phyloP scores from a whole-genome alignment of 495 filamentous ascomycete species.

The Penicillium mononematosum region DNA sequence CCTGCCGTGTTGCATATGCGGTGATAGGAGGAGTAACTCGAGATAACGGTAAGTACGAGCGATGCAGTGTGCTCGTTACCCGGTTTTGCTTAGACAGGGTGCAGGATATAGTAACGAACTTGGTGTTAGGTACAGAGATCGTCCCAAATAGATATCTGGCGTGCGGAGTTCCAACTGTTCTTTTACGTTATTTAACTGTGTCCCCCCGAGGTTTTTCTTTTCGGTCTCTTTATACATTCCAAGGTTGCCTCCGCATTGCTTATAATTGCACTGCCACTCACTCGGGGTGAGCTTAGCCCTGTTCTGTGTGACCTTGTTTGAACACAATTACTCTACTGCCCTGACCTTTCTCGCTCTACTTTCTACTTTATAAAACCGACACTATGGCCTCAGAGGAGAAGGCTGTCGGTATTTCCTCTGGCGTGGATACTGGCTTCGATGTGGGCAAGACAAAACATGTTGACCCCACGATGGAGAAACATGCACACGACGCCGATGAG shows the following conservation, averaged over 20 bases:
- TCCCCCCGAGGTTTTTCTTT: background rate
- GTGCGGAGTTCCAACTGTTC: conserved; percentile 1
- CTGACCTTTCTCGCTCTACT: background rate
- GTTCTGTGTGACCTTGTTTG: background rate
- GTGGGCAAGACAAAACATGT: conserved; percentile 26
- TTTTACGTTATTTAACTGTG: background rate
- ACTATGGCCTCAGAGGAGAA: conserved; percentile 30
- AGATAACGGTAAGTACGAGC: conserved; percentile 3
- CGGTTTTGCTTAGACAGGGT: background rate
- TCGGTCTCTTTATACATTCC: background rate
- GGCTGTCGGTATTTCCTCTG: conserved; percentile 15
- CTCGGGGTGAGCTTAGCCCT: background rate
- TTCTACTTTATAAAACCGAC: background rate
- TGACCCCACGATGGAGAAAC: conserved; percentile 46
- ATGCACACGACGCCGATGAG: conserved; percentile 59
- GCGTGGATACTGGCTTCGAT: conserved; percentile 29
- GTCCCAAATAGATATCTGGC: background rate
- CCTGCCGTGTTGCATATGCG: background rate
- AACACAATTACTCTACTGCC: background rate
- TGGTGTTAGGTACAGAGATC: background rate
- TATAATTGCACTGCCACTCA: background rate
- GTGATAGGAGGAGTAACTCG: conserved; percentile 17
- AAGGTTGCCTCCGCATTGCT: background rate
- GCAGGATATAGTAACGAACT: background rate
- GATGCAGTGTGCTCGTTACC: background rate